Evolutionary conservation across 2,329 filamentous ascomycete genomes (phyloP).

Genomic region (Fusarium mexicanum): DNA sequence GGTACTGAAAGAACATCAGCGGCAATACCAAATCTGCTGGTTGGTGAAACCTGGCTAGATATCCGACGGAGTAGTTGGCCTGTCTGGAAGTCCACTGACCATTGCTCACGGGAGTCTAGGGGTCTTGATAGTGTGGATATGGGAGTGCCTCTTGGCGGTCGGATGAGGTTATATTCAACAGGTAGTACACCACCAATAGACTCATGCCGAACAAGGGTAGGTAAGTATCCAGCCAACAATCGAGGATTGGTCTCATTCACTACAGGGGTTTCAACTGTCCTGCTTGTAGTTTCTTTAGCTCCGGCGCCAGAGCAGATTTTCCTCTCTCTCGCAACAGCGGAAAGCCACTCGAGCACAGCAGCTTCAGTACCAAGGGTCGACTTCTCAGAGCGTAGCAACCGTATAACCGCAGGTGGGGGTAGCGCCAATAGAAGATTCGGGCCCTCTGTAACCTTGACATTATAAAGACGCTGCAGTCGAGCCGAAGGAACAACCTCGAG

Average conservation of each 20-base stretch:
- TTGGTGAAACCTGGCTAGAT: slow-evolving; percentile 56
- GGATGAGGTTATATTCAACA: slow-evolving; percentile 56
- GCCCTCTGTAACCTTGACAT: slow-evolving; percentile 54
- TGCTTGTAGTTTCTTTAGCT: slow-evolving; percentile 3
- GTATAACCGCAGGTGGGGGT: slow-evolving; percentile 53
- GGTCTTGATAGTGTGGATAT: slow-evolving; percentile 50
- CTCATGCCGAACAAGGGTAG: slow-evolving; percentile 53
- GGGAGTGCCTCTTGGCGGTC: slow-evolving; percentile 49
- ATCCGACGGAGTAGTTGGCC: slow-evolving; percentile 58
- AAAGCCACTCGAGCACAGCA: slow-evolving; percentile 57
- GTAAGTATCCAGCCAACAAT: slow-evolving; percentile 49
- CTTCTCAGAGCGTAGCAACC: slow-evolving; percentile 59
- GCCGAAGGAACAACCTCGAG: slow-evolving; percentile 48
- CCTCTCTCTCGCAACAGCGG: slow-evolving; percentile 33
- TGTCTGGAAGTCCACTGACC: slow-evolving; percentile 56
- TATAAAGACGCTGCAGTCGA: slow-evolving; percentile 55
- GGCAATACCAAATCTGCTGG: slow-evolving; percentile 57
- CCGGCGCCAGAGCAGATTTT: slow-evolving; percentile 6
- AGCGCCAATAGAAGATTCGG: slow-evolving; percentile 54
- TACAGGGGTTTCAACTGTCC: background rate
- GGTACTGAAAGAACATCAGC: slow-evolving; percentile 42
- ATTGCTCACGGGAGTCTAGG: slow-evolving; percentile 49
- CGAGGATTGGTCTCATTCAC: background rate
- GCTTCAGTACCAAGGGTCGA: slow-evolving; percentile 57
- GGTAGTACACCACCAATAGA: slow-evolving; percentile 41